Percentiles rank a stretch among this genome's conserved stretches.
phyloP scores from a whole-genome alignment of 78 protist genomes.

The Pelomyxa schiedti region DNA sequence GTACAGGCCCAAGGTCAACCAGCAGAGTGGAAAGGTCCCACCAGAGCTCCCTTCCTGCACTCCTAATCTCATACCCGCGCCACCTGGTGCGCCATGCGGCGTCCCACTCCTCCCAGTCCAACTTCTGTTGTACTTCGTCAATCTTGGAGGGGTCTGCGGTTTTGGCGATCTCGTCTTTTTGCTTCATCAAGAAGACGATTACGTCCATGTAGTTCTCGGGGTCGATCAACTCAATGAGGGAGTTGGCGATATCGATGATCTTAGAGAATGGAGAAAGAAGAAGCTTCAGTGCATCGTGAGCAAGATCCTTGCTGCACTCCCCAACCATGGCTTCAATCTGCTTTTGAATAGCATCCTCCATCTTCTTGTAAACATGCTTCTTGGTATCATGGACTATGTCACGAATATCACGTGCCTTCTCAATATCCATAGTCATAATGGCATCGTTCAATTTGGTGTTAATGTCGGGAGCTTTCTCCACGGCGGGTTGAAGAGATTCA shows the following conservation, averaged over 20 bases:
- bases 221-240: background rate
- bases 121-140: background rate
- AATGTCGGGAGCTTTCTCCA: background rate
- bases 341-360: too few species aligned
- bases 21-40: background rate
- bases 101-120: background rate
- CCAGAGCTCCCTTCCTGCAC: background rate
- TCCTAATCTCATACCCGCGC: background rate
- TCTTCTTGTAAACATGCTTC: too few species aligned
- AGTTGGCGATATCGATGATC: background rate
- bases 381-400: too few species aligned
- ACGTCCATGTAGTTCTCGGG: background rate
- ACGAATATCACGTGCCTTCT: too few species aligned
- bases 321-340: too few species aligned
- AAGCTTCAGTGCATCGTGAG: too few species aligned
- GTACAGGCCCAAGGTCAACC: background rate
- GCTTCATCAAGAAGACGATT: background rate
- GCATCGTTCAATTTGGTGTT: background rate
- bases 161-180: background rate
- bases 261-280: background rate
- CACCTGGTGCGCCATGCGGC: background rate
- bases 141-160: background rate
- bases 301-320: too few species aligned
- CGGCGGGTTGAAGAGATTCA: background rate
- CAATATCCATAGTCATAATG: background rate